Conservation (phyloP, 2,329 filamentous ascomycete genomes). For the Rutstroemia sydowiana region DNA sequence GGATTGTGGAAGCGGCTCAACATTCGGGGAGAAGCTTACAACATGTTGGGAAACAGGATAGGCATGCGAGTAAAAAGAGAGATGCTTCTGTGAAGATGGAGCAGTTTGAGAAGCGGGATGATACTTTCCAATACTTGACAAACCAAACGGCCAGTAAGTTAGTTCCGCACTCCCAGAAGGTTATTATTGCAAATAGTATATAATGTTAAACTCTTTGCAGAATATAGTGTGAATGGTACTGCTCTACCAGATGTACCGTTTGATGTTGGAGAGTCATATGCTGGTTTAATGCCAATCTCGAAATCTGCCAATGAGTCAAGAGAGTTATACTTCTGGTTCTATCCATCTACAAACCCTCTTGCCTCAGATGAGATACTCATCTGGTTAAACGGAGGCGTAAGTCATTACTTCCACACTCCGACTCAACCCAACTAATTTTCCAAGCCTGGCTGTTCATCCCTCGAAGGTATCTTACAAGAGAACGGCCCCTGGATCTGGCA, state of each 20-base stretch:
- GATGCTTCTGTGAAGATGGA: background rate
- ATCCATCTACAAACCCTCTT: conserved; percentile 45
- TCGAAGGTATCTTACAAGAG: conserved; percentile 66
- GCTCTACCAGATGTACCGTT: conserved; percentile 57
- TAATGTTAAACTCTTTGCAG: background rate
- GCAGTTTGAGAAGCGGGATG: background rate
- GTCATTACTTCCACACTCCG: conserved; percentile 12
- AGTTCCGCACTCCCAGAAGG: no score
- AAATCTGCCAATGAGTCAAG: conserved; percentile 40
- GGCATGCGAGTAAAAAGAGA: background rate
- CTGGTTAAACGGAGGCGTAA: conserved; percentile 41
- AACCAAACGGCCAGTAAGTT: conserved; percentile 9
- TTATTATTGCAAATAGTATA: background rate
- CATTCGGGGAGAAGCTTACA: conserved; percentile 7
- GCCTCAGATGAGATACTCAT: conserved; percentile 53
- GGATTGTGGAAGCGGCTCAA: conserved; percentile 5
- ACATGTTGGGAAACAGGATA: conserved; percentile 9
- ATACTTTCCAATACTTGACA: conserved; percentile 4
- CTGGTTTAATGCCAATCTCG: conserved; percentile 54
- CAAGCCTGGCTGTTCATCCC: conserved; percentile 44
- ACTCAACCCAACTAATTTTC: background rate
- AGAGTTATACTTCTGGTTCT: conserved; percentile 61
- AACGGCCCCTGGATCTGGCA: conserved; percentile 70
- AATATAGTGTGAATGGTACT: conserved; percentile 8
- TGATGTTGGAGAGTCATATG: conserved; percentile 59